These are phyloP conservation scores for Citrus sinensis DNA, from an alignment of 345 rosid genomes.

Conservation along the genomic window DVS_A1.0 CM039167.1:26992501-26993000, in stretches of 20 bases:
- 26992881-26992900: too few relatives aligned
- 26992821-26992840: too few relatives aligned
- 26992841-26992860: too few relatives aligned
- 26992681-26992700: constrained; percentile 67
- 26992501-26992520: too few relatives aligned
- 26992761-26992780: constrained; percentile 82
- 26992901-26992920: too few relatives aligned
- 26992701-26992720: constrained; percentile 50
- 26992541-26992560: neutral
- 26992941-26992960: too few relatives aligned
- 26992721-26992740: constrained; percentile 63
- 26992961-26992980: too few relatives aligned
- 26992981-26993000: too few relatives aligned
- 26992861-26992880: too few relatives aligned
- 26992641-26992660: neutral
- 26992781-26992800: constrained; percentile 69
- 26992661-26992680: constrained; percentile 43
- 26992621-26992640: neutral
- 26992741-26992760: constrained; percentile 75
- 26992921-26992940: too few relatives aligned
- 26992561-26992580: neutral
- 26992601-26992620: neutral
- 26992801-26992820: constrained; percentile 29
- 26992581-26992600: neutral
- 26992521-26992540: neutral